Percentiles rank a stretch among this genome's conserved stretches.
Evolutionary conservation across 768 basidiomycete species (phyloP).

Genomic region (Auriscalpium vulgare): DNA sequence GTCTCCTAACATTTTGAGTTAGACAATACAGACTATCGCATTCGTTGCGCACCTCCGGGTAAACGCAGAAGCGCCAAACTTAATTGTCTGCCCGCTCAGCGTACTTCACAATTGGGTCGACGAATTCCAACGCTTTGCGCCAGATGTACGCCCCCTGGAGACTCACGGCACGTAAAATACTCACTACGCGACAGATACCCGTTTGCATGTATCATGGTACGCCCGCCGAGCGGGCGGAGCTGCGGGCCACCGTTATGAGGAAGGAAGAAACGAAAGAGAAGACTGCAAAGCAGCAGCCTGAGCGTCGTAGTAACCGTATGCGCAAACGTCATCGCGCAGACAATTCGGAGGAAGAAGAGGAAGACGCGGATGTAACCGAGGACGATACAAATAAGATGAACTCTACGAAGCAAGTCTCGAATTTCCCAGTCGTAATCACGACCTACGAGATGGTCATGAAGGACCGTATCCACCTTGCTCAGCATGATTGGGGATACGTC

Average conservation of each 20-base stretch:
- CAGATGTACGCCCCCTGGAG: constrained; percentile 40
- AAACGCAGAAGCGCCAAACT: constrained; percentile 63
- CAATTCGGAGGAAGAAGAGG: background rate
- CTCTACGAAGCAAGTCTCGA: constrained; percentile 25
- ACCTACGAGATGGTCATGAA: constrained; percentile 92
- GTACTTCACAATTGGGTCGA: constrained; percentile 88
- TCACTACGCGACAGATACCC: constrained; percentile 47
- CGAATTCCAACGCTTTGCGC: constrained; percentile 82
- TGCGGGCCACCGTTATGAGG: constrained; percentile 34
- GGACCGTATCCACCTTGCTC: constrained; percentile 57
- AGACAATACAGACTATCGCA: constrained; percentile 94
- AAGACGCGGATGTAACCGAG: background rate
- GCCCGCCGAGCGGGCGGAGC: constrained; percentile 70
- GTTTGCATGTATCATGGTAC: constrained; percentile 88
- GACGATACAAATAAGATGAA: constrained; percentile 13
- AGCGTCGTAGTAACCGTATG: background rate
- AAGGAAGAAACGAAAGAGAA: constrained; percentile 16
- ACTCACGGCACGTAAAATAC: background rate
- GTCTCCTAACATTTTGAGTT: background rate
- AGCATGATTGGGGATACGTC: constrained; percentile 82
- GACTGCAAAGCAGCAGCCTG: background rate
- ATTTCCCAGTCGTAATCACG: constrained; percentile 79
- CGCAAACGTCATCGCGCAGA: background rate
- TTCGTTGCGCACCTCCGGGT: constrained; percentile 88
- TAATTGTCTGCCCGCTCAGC: constrained; percentile 88